These are phyloP conservation scores for Dacryopinax spathularia DNA, from an alignment of 768 basidiomycete species.

Conservation along the genomic window DNA sequence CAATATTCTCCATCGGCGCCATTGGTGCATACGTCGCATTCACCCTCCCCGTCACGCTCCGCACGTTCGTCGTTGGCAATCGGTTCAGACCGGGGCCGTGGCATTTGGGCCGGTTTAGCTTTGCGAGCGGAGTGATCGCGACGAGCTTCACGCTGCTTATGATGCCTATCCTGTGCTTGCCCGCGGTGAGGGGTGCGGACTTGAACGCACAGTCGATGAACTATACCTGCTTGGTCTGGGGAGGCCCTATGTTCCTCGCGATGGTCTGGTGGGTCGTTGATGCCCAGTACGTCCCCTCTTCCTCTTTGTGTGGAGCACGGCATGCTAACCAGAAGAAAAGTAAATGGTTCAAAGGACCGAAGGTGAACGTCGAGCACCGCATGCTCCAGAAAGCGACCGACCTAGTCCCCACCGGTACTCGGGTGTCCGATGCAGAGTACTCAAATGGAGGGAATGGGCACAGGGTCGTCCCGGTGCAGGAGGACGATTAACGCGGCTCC, in stretches of 20 bases:
- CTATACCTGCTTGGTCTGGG: constrained; percentile 9
- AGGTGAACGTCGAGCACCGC: background rate
- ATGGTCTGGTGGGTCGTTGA: background rate
- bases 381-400: background rate
- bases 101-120: constrained; percentile 9
- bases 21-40: constrained; percentile 9
- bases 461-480: background rate
- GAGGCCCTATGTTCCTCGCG: constrained; percentile 7
- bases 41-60: constrained; percentile 9
- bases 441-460: background rate
- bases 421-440: background rate
- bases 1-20: constrained; percentile 7
- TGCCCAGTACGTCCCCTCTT: background rate
- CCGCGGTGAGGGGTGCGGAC: constrained; percentile 5
- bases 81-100: constrained; percentile 10
- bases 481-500: no score
- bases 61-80: constrained; percentile 7
- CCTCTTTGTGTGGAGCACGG: background rate
- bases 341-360: constrained; percentile 4
- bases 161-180: constrained; percentile 9
- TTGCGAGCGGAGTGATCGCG: constrained; percentile 5
- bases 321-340: background rate
- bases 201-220: constrained; percentile 6
- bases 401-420: background rate
- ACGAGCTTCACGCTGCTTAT: constrained; percentile 6